Evolutionary conservation across 2,329 filamentous ascomycete genomes (phyloP), one percentile per base, ranked within the genome.

Genomic region (Botrytis hyacinthi): DNA sequence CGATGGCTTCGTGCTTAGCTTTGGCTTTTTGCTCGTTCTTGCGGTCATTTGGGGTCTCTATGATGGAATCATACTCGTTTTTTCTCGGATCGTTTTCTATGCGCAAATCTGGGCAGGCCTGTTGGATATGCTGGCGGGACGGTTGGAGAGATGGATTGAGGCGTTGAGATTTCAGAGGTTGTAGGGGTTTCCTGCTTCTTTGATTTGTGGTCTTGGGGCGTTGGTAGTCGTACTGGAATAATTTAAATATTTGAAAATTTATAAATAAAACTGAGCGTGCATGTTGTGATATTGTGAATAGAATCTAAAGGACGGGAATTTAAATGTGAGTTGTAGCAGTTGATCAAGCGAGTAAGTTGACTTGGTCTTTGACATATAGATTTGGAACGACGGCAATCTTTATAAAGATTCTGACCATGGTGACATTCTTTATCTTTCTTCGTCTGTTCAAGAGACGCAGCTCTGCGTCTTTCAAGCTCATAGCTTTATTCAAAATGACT

Each of bases 241-340:
- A 54, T 29, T 8, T 29, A 16, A 54, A 54, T 7, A 14, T 51
- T 51, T n/a, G 5, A 14, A 29, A n/a, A 54, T n/a, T 51, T 5
- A n/a, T 4, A 14, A 14, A n/a, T 26, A n/a, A n/a, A n/a, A 16
- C 26, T 51, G 48, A n/a, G 48, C 10, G 12, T 51, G 14, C 14
- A 4, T 29, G 14, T 54, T 3, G 51, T 54, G 51, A 54, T 54
- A 18, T 4, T 16, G 51, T 29, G n/a, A 54, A 29, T 4, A 18
- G 14, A 54, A 54, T 29, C 0, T n/a, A n/a, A 29, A 54, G 16
- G 3, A 1, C 1, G n/a, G 1, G 1, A 9, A 29, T 29, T 18
- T 6, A n/a, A 29, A 3, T 54, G n/a, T 29, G 5, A 44, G 16
- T n/a, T 54, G 2, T 6, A 0, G 12, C 6, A 16, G 12, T 16